Conservation (phyloP, 257 asterid species). For the Solanum habrochaites region DNA sequence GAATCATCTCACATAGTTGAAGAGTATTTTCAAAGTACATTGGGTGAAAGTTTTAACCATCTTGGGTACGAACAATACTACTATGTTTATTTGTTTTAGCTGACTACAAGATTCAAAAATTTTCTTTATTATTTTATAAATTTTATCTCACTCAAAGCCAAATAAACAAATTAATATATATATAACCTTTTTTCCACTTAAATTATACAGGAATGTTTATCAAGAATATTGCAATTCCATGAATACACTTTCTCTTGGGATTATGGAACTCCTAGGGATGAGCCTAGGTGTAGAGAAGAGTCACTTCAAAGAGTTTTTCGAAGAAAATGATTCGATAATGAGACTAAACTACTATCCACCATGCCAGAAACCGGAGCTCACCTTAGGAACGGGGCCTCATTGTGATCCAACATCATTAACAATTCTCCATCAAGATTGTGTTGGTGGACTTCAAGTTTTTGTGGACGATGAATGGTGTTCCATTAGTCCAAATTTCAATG, state of each 20-base stretch:
- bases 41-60: slow-evolving; percentile 41
- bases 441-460: slow-evolving; percentile 78
- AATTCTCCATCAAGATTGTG: slow-evolving; percentile 83
- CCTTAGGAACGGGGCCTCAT: slow-evolving; percentile 91
- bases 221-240: slow-evolving; percentile 63
- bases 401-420: slow-evolving; percentile 93
- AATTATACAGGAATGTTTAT: slow-evolving; percentile 39
- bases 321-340: slow-evolving; percentile 80
- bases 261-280: slow-evolving; percentile 78
- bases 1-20: slow-evolving; percentile 34
- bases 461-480: slow-evolving; percentile 71
- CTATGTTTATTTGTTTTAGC: not conserved
- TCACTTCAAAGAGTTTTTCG: slow-evolving; percentile 41
- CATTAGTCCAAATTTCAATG: slow-evolving; percentile 38
- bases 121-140: no score
- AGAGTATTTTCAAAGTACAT: slow-evolving; percentile 33
- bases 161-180: no score
- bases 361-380: slow-evolving; percentile 68
- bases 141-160: not conserved
- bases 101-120: not conserved
- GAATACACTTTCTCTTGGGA: slow-evolving; percentile 65
- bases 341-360: slow-evolving; percentile 80
- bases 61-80: slow-evolving; percentile 38
- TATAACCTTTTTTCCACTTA: not conserved
- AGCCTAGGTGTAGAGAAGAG: slow-evolving; percentile 48